Conservation (phyloP, 2,329 filamentous ascomycete genomes). For the Xenoacremonium recifei region DNA sequence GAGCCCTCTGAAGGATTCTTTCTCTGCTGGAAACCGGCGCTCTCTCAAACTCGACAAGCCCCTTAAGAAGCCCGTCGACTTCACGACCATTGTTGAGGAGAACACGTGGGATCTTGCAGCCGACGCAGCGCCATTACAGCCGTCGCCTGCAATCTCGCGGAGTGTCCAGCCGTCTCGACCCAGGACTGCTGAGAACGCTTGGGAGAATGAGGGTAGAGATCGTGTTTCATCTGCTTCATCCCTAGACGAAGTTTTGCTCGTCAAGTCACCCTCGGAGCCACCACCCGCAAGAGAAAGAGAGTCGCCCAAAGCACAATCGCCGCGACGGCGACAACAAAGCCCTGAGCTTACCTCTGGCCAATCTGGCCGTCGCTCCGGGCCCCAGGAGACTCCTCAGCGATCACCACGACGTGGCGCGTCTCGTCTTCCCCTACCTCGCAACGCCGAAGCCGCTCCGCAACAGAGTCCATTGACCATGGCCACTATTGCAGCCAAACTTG, state of each 20-base stretch:
- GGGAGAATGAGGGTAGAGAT: conserved; percentile 9
- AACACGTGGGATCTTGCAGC: conserved; percentile 42
- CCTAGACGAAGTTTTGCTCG: conserved; percentile 33
- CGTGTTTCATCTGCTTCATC: conserved; percentile 30
- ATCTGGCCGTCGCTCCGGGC: conserved; percentile 12
- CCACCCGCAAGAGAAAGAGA: conserved; percentile 9
- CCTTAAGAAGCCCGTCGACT: conserved; percentile 37
- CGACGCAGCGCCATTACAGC: conserved; percentile 24
- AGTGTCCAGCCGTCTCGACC: conserved; percentile 1
- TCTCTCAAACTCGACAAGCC: conserved; percentile 21
- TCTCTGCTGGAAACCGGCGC: conserved; percentile 49
- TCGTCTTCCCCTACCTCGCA: conserved; percentile 31
- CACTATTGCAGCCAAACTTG: conserved; percentile 61
- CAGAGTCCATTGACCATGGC: conserved; percentile 62
- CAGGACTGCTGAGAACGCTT: background rate
- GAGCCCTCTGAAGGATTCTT: conserved; percentile 52
- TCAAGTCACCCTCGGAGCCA: conserved; percentile 18
- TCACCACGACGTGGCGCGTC: conserved; percentile 19
- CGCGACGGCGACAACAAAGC: conserved; percentile 15
- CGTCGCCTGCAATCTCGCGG: conserved; percentile 23
- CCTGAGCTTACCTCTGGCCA: conserved; percentile 12
- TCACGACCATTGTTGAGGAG: conserved; percentile 48
- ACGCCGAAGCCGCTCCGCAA: conserved; percentile 39
- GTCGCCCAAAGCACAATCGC: conserved; percentile 8
- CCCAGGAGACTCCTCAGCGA: conserved; percentile 13